Evolutionary conservation across 768 basidiomycete genomes (phyloP).

Genomic region (Rhodosporidiobolus sp.): DNA sequence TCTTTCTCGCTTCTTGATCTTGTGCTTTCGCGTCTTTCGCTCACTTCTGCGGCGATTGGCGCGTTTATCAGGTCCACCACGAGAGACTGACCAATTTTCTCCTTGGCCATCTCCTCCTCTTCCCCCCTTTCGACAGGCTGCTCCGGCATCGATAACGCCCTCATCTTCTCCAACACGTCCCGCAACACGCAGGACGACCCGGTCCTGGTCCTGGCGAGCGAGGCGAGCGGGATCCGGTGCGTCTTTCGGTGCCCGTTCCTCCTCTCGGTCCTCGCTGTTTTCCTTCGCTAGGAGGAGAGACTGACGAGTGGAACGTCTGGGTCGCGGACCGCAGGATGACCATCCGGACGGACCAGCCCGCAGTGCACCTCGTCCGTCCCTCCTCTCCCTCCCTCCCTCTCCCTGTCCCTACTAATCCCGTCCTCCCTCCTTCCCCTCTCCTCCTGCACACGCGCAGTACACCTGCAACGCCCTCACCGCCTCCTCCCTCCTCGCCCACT

Average conservation of each 20-base stretch:
- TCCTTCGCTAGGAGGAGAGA: background rate
- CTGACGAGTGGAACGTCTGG: background rate
- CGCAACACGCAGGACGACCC: background rate
- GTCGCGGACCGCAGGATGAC: background rate
- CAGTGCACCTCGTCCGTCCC: conserved; percentile 10
- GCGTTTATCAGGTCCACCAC: too few species aligned
- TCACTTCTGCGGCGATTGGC: background rate
- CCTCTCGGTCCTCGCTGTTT: too few species aligned
- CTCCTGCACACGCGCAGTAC: background rate
- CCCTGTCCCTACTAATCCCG: background rate
- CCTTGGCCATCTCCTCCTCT: background rate
- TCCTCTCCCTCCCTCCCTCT: background rate
- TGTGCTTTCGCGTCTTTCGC: background rate
- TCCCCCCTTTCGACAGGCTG: background rate
- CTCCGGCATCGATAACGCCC: conserved; percentile 15
- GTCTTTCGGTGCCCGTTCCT: background rate
- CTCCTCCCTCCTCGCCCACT: background rate
- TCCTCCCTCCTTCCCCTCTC: too few species aligned
- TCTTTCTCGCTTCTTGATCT: too few species aligned
- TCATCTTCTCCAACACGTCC: background rate
- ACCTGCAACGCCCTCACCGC: conserved; percentile 2
- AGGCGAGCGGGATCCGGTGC: conserved; percentile 17
- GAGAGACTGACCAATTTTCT: background rate
- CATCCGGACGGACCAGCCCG: conserved; percentile 19
- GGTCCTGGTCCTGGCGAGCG: background rate